Evolutionary conservation across 148 eudicot species (phyloP), one percentile per base, ranked within the genome.

Genomic region (Rhododendron griersonianum): DNA sequence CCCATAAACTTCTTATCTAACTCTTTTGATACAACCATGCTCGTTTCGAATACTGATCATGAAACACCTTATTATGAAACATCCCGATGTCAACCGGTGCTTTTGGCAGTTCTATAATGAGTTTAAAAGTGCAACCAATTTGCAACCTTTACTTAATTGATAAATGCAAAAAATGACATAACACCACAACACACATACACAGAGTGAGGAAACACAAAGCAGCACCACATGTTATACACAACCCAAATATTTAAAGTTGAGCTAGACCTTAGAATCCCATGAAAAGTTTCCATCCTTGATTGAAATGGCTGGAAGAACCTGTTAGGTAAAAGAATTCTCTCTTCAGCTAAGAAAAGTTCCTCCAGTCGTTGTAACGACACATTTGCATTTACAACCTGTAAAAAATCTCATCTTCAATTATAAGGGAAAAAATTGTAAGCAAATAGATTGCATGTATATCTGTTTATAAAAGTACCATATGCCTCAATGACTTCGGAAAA

Each of bases 301-400:
- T 84, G 94, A 93, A 83, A 93, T 90, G 74, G 94, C 94, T 25
- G 94, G 91, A 35, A 35, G 37, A 33, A 1, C 35, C 30, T 28
- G 35, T 33, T 33, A 33, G 35, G 35, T 33, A 33, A 33, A 33
- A 33, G 35, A 33, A 33, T 33, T 33, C 35, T 33, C 87, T 93
- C 95, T 88, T 93, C 93, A 69, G 93, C 89, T 25, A 91, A 86
- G 11, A 93, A 89, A n/a, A 93, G 84, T 85, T 93, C 95, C 79
- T 93, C 93, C 78, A 93, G 69, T 28, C 95, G 89, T 86, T 91
- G 95, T 44, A 93, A 86, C 16, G 95, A 93, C 76, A 93, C 92
- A 91, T 93, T 91, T 83, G 88, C 89, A 91, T 89, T 93, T 35
- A 89, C 95, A 61, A 88, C 95, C 95, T 93, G 88, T 81, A 81